phyloP scores from a whole-genome alignment of 139 green algal species.

The Chlamydomonas incerta region DNA sequence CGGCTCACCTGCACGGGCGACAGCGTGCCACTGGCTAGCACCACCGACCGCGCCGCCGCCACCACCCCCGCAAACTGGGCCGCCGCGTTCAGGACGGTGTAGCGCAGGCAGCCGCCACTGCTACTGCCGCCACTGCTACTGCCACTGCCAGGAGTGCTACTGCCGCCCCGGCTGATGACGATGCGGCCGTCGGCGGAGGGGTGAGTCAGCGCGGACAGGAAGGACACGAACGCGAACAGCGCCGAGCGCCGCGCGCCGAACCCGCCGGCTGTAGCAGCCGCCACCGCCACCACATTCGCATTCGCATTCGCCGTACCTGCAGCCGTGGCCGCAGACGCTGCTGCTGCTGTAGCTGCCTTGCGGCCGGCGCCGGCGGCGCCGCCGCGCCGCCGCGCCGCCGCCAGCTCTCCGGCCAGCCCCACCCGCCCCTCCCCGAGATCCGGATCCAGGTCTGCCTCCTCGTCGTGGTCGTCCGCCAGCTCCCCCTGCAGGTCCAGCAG shows the following conservation, averaged over 20 bases:
- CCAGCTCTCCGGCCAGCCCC: background rate
- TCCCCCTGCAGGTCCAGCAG: background rate
- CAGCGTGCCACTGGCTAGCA: slow-evolving; percentile 95
- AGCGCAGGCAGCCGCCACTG: slow-evolving; percentile 60
- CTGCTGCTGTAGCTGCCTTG: no score
- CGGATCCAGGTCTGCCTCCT: no score
- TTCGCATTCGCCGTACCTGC: background rate
- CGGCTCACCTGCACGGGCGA: slow-evolving; percentile 68
- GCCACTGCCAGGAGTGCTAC: no score
- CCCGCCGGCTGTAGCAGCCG: background rate
- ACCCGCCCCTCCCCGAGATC: no score
- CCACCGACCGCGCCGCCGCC: slow-evolving; percentile 69
- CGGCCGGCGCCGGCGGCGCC: background rate
- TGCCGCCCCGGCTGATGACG: slow-evolving; percentile 58
- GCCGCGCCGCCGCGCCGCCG: no score
- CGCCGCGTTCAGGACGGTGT: slow-evolving; percentile 93
- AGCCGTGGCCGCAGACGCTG: background rate
- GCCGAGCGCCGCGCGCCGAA: slow-evolving; percentile 39
- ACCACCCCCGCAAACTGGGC: slow-evolving; percentile 79
- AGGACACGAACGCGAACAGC: slow-evolving; percentile 76
- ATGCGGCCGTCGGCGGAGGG: slow-evolving; percentile 89
- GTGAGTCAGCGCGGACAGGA: slow-evolving; percentile 86
- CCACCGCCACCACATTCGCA: background rate
- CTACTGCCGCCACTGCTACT: slow-evolving; percentile 12
- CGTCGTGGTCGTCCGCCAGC: background rate